Base-by-base conservation (phyloP, 2,329 filamentous ascomycete genomes). In the Trichophyton simii region DNA sequence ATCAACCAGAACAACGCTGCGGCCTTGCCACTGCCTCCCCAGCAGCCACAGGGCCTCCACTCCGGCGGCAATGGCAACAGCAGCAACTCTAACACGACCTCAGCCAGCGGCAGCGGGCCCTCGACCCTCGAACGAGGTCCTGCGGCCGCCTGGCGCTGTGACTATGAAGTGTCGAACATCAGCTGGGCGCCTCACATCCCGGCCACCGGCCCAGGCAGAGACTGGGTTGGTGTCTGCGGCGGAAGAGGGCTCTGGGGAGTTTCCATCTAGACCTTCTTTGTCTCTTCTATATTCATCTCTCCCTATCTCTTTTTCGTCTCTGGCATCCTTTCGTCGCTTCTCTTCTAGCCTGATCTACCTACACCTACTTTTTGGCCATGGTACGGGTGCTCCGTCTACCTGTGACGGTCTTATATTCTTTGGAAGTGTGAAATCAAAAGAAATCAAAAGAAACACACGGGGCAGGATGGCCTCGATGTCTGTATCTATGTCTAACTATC, bases 1-100 rank as follows among this genome's bases (percentile, higher is more conserved):
- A 81, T 96, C 65, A 92, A 88, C 68, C 81, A 81, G 50, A 76
- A 80, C 60, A 81, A 81, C 62, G 75, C 78, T 9, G 78, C 74
- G 70, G 77, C 73, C 65, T 80, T 73, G 68, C 65, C 13, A 62
- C 67, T 5, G 63, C 70, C 58, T 9, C 57, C 36, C 20, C 42
- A 50, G 34, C 64, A 61, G 36, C 58, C 58, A 60, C 60, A 60
- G 18, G 60, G 48, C 18, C 25, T 44, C 54, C 52, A 20, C 44
- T 54, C 13, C 11, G 38, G 25, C 28, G 34, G 31, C 7, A 58
- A 41, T 7, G 22, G 34, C 7, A 52, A 54, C 28, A 60, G 57
- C 36, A 31, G 18, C 50, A 38, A 38, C 3, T 38, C 34, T 38
- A 13, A 9, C 9, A 1, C 34, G 2, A 13, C 34, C 11, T 38